phyloP scores from a whole-genome alignment of 768 basidiomycete species.

The Fibroporia radiculosa region DNA sequence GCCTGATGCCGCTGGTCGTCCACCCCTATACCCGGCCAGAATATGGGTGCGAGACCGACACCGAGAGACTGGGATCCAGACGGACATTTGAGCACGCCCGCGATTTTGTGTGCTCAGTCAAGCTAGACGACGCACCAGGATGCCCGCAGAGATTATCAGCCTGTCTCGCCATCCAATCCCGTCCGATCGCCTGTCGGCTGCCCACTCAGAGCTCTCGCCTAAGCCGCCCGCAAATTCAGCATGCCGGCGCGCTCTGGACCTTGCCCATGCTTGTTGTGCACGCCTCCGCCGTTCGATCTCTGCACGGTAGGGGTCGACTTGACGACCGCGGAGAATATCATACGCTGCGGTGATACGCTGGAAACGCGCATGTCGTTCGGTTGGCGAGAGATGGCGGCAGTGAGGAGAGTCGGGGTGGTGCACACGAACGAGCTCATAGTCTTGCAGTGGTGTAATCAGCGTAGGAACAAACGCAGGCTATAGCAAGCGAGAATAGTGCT shows the following conservation, averaged over 20 bases:
- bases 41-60: slow-evolving; percentile 36
- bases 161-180: slow-evolving; percentile 53
- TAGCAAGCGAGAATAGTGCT: background rate
- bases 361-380: slow-evolving; percentile 51
- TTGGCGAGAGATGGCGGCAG: slow-evolving; percentile 32
- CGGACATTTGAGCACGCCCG: background rate
- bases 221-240: slow-evolving; percentile 3
- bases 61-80: slow-evolving; percentile 37
- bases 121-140: slow-evolving; percentile 35
- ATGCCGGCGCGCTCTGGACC: slow-evolving; percentile 17
- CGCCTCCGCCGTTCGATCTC: slow-evolving; percentile 47
- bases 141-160: slow-evolving; percentile 38
- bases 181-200: slow-evolving; percentile 20
- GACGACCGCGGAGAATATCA: slow-evolving; percentile 38
- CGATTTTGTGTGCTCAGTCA: no score
- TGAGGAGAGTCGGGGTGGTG: slow-evolving; percentile 64
- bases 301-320: slow-evolving; percentile 37
- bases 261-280: slow-evolving; percentile 25
- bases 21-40: slow-evolving; percentile 25
- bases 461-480: no score
- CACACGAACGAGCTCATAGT: slow-evolving; percentile 65
- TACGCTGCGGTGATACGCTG: slow-evolving; percentile 61
- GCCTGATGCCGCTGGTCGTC: slow-evolving; percentile 39
- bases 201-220: slow-evolving; percentile 11
- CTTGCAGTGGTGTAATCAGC: slow-evolving; percentile 25